A percentile compares a stretch with the other conserved stretches of the same genome.
Evolutionary conservation across 345 rosid species (phyloP).

Genomic region (Pseudoturritis turrita): DNA sequence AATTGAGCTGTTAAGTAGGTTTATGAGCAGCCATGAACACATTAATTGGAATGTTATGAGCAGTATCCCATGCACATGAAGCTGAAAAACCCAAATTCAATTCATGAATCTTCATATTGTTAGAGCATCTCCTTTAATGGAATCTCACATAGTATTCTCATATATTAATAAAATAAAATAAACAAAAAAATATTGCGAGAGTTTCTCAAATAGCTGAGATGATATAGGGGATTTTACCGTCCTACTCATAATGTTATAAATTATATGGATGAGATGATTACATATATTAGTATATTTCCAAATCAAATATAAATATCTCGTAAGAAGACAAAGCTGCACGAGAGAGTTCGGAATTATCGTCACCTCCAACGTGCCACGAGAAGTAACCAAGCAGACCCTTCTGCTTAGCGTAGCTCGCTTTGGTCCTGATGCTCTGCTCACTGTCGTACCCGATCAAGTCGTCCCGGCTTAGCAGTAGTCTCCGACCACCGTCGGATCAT

Average conservation of each 20-base stretch:
- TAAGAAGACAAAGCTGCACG: slow-evolving; percentile 28
- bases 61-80: slow-evolving; percentile 26
- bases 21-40: too few species aligned
- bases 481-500: slow-evolving; percentile 42
- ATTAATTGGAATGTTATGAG: too few species aligned
- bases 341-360: slow-evolving; percentile 45
- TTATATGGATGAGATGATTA: too few species aligned
- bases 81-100: slow-evolving; percentile 2
- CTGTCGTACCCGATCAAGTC: slow-evolving; percentile 58
- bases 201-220: too few species aligned
- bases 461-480: slow-evolving; percentile 48
- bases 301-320: not conserved
- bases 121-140: too few species aligned
- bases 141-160: too few species aligned
- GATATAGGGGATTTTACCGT: too few species aligned
- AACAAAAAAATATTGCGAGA: too few species aligned
- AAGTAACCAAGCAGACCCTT: slow-evolving; percentile 62
- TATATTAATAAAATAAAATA: too few species aligned
- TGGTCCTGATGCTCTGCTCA: slow-evolving; percentile 37
- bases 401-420: slow-evolving; percentile 46
- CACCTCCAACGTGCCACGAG: slow-evolving; percentile 65
- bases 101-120: too few species aligned
- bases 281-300: too few species aligned
- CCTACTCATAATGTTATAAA: not conserved
- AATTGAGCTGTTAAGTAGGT: too few species aligned